Base-by-base conservation (phyloP, 2,329 filamentous ascomycete genomes). In the Pseudocercospora cruenta region DNA sequence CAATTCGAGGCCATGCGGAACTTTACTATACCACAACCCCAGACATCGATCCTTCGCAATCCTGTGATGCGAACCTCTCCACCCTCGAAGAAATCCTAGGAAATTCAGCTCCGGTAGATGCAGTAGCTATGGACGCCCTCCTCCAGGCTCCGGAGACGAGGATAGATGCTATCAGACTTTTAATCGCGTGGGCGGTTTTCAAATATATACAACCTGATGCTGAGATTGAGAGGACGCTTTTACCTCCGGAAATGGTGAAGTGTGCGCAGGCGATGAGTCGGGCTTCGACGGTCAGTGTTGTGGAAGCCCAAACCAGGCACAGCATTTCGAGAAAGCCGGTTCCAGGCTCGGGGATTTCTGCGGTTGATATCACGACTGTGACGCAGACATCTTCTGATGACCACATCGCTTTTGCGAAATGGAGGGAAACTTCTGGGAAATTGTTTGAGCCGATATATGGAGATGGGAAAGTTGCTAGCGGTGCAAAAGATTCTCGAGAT, bases 141-240 rank as follows among this genome's bases (percentile, higher is more conserved):
- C 58, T 69, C 14, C 63, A 63, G 19, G 24, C 54, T 6, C 67
- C 67, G 1, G 43, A 60, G 7, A 67, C 65, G 10, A 58, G 67
- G n/a, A 57, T 62, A 26, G 55, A 64, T 10, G 59, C 61, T n/a
- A 67, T 69, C 12, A 31, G 67, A 3, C 49, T 69, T 21, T 26
- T 70, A 4, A 55, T 70, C 10, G 67, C 69, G 9, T 70, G 69
- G 69, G 51, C 58, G 16, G 60, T 70, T 16, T 64, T 69, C 28
- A 59, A 62, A 10, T 60, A 65, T 16, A 65, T 65, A 1, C 53
- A 61, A 24, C 39, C 61, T n/a, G 58, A 57, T 31, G 65, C 67
- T 22, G 60, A 61, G 1, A 14, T 65, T 9, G 63, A 69, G 9
- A 51, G 31, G n/a, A 70, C 65, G 0, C 39, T 70, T 0, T 33